Conservation (phyloP, 805 yeast genomes). For the Lachancea meyersii region DNA sequence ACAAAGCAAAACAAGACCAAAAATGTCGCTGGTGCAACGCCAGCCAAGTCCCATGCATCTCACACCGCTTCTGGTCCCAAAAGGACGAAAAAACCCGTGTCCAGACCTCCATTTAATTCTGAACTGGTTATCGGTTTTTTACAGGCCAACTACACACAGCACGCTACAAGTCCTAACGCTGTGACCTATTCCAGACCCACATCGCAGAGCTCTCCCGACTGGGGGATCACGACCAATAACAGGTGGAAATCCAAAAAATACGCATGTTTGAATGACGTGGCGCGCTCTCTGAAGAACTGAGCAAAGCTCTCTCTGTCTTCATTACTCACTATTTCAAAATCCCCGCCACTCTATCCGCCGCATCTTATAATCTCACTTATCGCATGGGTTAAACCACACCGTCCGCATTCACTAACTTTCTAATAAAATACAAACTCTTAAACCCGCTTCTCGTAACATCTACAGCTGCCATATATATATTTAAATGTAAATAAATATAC, state of each 20-base stretch:
- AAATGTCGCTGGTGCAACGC: background rate
- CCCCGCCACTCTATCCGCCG: background rate
- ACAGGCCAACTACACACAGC: slow-evolving; percentile 10
- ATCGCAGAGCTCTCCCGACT: slow-evolving; percentile 15
- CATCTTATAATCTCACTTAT: too few species aligned
- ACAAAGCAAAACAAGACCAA: background rate
- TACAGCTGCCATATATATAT: too few species aligned
- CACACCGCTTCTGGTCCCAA: background rate
- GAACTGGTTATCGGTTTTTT: slow-evolving; percentile 24
- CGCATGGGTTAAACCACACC: too few species aligned
- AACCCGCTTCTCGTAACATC: too few species aligned
- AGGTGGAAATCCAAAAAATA: slow-evolving; percentile 27
- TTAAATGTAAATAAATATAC: too few species aligned
- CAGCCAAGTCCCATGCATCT: background rate
- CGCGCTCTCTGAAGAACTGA: slow-evolving; percentile 20
- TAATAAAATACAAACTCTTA: too few species aligned
- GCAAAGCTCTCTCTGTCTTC: too few species aligned
- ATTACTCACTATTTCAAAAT: too few species aligned
- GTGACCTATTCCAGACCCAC: slow-evolving; percentile 10
- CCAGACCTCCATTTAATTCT: slow-evolving; percentile 23
- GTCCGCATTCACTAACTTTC: too few species aligned
- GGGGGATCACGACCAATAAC: slow-evolving; percentile 28
- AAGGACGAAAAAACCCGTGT: slow-evolving; percentile 9
- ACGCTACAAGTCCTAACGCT: slow-evolving; percentile 9
- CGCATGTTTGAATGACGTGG: slow-evolving; percentile 25